Evolutionary conservation across 768 basidiomycete species (phyloP).

Genomic region (Hypsizygus marmoreus): DNA sequence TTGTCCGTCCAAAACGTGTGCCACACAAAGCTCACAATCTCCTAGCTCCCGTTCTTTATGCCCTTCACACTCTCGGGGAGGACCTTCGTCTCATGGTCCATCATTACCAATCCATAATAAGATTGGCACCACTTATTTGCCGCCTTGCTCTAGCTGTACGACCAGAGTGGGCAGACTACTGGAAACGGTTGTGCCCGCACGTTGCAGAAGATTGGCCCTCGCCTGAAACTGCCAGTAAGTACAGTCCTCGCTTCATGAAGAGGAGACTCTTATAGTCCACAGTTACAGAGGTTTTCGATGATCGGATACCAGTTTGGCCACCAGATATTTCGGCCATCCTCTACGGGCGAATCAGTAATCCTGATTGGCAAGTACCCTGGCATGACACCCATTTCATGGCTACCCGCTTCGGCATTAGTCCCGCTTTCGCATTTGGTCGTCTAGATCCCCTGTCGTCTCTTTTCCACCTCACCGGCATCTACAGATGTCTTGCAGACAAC

Average conservation of each 20-base stretch:
- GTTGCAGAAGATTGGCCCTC: conserved; percentile 62
- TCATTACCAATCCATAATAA: conserved; percentile 54
- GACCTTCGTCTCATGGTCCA: conserved; percentile 61
- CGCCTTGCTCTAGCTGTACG: conserved; percentile 62
- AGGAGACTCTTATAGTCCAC: conserved; percentile 3
- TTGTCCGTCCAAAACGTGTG: conserved; percentile 20
- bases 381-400: conserved; percentile 51
- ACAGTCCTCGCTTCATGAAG: neutral
- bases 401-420: conserved; percentile 46
- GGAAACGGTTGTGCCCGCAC: conserved; percentile 79
- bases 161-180: conserved; percentile 91
- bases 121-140: conserved; percentile 65
- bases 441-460: conserved; percentile 59
- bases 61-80: conserved; percentile 80
- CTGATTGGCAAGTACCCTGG: conserved; percentile 66
- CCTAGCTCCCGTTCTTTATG: conserved; percentile 64
- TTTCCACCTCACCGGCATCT: conserved; percentile 55
- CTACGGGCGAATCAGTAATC: conserved; percentile 58
- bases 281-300: conserved; percentile 59
- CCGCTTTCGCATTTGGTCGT: conserved; percentile 64
- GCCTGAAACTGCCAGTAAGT: conserved; percentile 43
- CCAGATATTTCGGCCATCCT: conserved; percentile 75
- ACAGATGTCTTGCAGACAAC: conserved; percentile 59
- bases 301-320: conserved; percentile 75
- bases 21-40: conserved; percentile 40